Evolutionary conservation across 1,284 basidiomycete genomes (phyloP).

Genomic region (Heterobasidion annosum): DNA sequence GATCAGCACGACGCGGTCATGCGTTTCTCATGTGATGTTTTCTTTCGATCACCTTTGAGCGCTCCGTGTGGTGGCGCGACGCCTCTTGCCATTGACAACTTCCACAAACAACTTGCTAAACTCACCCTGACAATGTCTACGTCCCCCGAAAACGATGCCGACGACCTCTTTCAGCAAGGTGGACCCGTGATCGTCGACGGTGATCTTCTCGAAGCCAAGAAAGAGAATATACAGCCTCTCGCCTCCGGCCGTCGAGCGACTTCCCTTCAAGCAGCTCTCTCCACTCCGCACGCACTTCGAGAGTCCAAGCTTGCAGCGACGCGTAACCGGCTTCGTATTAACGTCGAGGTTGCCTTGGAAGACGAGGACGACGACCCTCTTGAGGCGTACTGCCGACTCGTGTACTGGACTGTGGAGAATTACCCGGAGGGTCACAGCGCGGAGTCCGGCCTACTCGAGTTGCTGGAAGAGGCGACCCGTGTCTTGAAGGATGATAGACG

Average conservation of each 20-base stretch:
- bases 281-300: slow-evolving; percentile 66
- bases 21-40: too few species aligned
- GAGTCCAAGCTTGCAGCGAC: slow-evolving; percentile 57
- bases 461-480: slow-evolving; percentile 77
- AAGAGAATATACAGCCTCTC: slow-evolving; percentile 77
- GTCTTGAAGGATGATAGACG: slow-evolving; percentile 59
- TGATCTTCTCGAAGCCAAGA: slow-evolving; percentile 72
- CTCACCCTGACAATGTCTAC: background rate
- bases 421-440: slow-evolving; percentile 59
- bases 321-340: slow-evolving; percentile 46
- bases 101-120: background rate
- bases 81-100: too few species aligned
- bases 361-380: slow-evolving; percentile 47
- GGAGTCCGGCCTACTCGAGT: slow-evolving; percentile 70
- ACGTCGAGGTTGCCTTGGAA: slow-evolving; percentile 43
- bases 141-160: background rate
- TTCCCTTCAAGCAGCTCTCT: slow-evolving; percentile 58
- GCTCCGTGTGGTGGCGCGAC: too few species aligned
- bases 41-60: too few species aligned
- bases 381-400: slow-evolving; percentile 52
- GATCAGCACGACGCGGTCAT: too few species aligned
- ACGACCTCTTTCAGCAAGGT: slow-evolving; percentile 19
- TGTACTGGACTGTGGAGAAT: slow-evolving; percentile 66
- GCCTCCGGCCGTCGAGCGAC: slow-evolving; percentile 67
- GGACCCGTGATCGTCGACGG: slow-evolving; percentile 52